Evolutionary conservation across 2,329 filamentous ascomycete species (phyloP), one percentile per base, ranked within the genome.

Genomic region (Aspergillus caelatus): DNA sequence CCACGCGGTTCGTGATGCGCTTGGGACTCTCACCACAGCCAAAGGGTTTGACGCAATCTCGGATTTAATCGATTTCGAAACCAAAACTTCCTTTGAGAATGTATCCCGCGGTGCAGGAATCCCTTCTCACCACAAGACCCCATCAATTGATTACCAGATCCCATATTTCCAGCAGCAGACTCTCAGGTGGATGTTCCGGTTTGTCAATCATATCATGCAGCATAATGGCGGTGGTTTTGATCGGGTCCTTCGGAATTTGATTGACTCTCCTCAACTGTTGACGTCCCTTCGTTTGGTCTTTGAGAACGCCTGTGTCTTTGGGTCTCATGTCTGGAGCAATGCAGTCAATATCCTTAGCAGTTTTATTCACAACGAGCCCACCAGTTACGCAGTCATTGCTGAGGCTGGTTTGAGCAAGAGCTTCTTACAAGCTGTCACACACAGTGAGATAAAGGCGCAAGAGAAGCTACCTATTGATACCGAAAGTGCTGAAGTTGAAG

Each of bases 281-380:
- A 86, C 84, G 26, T 92, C 91, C 62, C 84, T 99, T 57, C 89
- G 92, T 60, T 85, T 89, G 43, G 92, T 99, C 53, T 91, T 97
- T 67, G 88, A 90, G 67, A 91, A 96, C 71, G 89, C 91, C 43
- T 83, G 83, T 58, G 84, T 89, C 43, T 99, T 94, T 75, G 95
- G 95, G 14, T 95, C 94, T 2, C 90, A 95, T 63, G 93, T 98
- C 6, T 99, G 95, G 95, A 97, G 93, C 56, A 94, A 94, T 75
- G 91, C 93, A 8, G 92, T 97, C 65, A 94, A 90, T 60, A 94
- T 97, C 62, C 83, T 99, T 57, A 95, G 92, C 74, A 94, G 93
- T 71, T 99, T 99, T 78, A 96, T 99, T 71, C 96, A 99, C 79
- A 97, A 98, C 74, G 95, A 99, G 73, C 95, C 95, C 0, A 99